Base-by-base conservation (phyloP, 2,329 filamentous ascomycete genomes). In the Diaporthe destruens region DNA sequence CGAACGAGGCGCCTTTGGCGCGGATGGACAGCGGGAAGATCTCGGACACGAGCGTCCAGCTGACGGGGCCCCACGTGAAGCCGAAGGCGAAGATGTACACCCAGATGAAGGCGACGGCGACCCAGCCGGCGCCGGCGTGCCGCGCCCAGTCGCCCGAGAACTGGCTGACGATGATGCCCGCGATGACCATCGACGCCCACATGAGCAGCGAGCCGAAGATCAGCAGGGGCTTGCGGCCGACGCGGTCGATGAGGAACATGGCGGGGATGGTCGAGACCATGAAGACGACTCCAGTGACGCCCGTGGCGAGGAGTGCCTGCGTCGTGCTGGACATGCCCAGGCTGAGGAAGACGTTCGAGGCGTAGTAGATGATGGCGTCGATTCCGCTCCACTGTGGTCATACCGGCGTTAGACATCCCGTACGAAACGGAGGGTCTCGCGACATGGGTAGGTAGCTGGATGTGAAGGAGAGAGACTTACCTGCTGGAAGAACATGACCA, bases 401-500 rank as follows among this genome's bases (percentile, higher is more conserved):
- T 1, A 65, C 2, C 14, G 3, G 18, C 20, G 6, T 49, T 34
- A 65, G 57, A 18, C 18, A 34, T 11, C 7, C 2, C n/a, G 2
- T 29, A 25, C 12, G 23, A 36, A 59, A 20, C 12, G 11, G 11
- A 11, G 1, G 11, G 7, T 7, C 42, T 85, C 4, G 6, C 4
- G 6, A 20, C 6, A 1, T 16, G 6, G 14, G 39, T 14, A 42
- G 9, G 14, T 42, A 2, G 3, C n/a, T n/a, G n/a, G n/a, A n/a
- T n/a, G 23, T 3, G 20, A 6, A 1, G 9, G 9, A 18, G 23
- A 14, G 9, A 4, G 9, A 7, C 47, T 20, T 53, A 66, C 61
- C 72, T 86, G 85, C 76, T 86, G 85, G 76, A 85, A 85, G 76
- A 86, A 85, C 84, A 86, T 86, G 16, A 86, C 75, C 42, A 84